Evolutionary conservation across 2,329 filamentous ascomycete species (phyloP).

Genomic region (Neonectria faginata): DNA sequence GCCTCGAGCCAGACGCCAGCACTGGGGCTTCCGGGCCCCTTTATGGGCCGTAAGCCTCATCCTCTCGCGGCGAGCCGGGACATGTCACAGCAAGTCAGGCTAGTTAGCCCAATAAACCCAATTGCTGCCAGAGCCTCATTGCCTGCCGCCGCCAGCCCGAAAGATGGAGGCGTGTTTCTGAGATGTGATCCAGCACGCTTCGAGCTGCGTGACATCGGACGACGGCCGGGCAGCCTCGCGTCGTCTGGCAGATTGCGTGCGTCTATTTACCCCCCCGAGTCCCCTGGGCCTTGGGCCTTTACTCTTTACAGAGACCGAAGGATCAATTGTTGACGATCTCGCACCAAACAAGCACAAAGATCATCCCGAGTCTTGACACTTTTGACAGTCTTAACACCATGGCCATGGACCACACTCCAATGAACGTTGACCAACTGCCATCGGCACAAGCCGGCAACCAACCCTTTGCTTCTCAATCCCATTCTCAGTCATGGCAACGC

Average conservation of each 20-base stretch:
- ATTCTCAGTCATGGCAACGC: constrained; percentile 14
- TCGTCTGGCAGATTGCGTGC: constrained; percentile 3
- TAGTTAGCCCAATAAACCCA: constrained; percentile 21
- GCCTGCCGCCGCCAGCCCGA: constrained; percentile 7
- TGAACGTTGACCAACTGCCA: constrained; percentile 14
- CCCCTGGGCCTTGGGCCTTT: constrained; percentile 4
- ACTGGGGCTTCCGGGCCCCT: constrained; percentile 10
- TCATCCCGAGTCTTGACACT: neutral
- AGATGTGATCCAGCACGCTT: constrained; percentile 1
- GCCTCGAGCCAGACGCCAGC: constrained; percentile 3
- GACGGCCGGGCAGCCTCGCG: constrained; percentile 23
- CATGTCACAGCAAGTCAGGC: neutral
- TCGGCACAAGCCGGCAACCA: constrained; percentile 10
- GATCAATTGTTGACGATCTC: constrained; percentile 6
- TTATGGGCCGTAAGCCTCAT: constrained; percentile 22
- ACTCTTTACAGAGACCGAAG: constrained; percentile 6
- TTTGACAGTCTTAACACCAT: constrained; percentile 7
- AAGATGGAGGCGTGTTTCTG: constrained; percentile 12
- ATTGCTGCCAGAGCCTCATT: constrained; percentile 23
- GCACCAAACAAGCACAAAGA: constrained; percentile 9
- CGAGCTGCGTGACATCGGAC: constrained; percentile 21
- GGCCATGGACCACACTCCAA: constrained; percentile 22
- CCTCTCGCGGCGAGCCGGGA: neutral
- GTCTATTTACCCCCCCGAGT: constrained; percentile 25
- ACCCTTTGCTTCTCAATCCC: constrained; percentile 6